phyloP scores from a whole-genome alignment of 768 basidiomycete species.

The Asterophora lycoperdoides region DNA sequence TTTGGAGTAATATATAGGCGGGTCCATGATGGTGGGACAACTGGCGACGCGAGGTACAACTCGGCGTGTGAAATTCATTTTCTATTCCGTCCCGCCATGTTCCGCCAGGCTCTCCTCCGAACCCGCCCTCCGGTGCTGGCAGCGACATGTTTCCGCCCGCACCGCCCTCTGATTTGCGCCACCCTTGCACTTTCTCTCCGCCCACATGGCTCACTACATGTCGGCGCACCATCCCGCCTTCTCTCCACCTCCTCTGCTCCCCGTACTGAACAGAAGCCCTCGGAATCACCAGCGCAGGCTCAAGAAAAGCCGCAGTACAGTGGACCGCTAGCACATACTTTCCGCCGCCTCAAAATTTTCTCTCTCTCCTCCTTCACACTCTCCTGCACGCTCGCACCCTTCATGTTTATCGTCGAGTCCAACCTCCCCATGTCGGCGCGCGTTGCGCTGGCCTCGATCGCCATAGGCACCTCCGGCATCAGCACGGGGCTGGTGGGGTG shows the following conservation, averaged over 20 bases:
- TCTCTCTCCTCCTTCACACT: constrained; percentile 74
- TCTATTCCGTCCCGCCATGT: constrained; percentile 8
- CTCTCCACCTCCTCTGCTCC: constrained; percentile 8
- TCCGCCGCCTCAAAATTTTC: constrained; percentile 77
- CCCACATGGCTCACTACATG: background rate
- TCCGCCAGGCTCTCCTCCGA: constrained; percentile 10
- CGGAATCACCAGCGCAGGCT: background rate
- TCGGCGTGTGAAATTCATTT: background rate
- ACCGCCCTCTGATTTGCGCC: constrained; percentile 2
- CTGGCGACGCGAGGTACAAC: constrained; percentile 1
- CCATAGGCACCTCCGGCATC: constrained; percentile 65
- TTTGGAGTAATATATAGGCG: constrained; percentile 74
- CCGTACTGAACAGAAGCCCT: constrained; percentile 5
- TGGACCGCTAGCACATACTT: constrained; percentile 70
- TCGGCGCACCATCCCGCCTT: constrained; percentile 3
- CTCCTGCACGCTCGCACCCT: constrained; percentile 65
- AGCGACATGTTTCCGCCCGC: constrained; percentile 7
- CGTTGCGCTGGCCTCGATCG: constrained; percentile 60
- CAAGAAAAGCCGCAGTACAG: constrained; percentile 45
- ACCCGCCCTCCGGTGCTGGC: background rate
- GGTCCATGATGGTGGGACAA: constrained; percentile 46
- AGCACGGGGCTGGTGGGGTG: constrained; percentile 72
- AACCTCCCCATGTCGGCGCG: constrained; percentile 68
- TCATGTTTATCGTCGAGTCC: constrained; percentile 80
- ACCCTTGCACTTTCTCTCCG: background rate